These are phyloP conservation scores for Cubamyces sp. DNA, from an alignment of 768 basidiomycete genomes.

Conservation along the genomic window DNA sequence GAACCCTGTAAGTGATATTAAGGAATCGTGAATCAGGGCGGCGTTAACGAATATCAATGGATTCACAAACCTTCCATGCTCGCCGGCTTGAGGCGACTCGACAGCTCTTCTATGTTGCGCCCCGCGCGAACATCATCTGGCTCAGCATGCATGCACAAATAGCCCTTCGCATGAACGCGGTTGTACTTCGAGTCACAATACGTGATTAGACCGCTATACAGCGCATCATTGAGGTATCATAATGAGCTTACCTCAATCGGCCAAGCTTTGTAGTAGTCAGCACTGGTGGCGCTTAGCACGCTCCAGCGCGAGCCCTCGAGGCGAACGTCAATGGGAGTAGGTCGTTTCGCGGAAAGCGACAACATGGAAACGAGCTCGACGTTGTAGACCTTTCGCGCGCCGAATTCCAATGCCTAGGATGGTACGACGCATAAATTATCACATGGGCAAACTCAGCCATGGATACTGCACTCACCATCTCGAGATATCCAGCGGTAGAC, in stretches of 20 bases:
- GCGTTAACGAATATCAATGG: too few species aligned
- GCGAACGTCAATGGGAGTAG: conserved; percentile 27
- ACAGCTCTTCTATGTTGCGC: not conserved
- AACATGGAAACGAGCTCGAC: conserved; percentile 35
- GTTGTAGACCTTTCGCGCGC: conserved; percentile 33
- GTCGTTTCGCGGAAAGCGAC: conserved; percentile 31
- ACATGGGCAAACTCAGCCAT: too few species aligned
- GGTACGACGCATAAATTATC: too few species aligned
- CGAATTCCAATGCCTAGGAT: conserved; percentile 42
- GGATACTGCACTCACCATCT: conserved; percentile 37
- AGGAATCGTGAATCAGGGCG: too few species aligned
- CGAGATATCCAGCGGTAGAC: conserved; percentile 49
- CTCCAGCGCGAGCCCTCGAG: conserved; percentile 34
- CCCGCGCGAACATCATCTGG: not conserved
- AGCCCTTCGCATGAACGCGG: conserved; percentile 15
- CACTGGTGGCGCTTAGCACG: conserved; percentile 29
- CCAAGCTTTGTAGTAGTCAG: conserved; percentile 9
- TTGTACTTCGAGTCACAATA: conserved; percentile 17
- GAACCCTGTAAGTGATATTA: too few species aligned
- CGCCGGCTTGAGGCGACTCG: conserved; percentile 1
- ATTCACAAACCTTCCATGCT: conserved; percentile 21
- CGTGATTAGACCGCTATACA: too few species aligned
- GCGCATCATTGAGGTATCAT: too few species aligned
- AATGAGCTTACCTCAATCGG: conserved; percentile 5
- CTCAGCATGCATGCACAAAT: conserved; percentile 3